Evolutionary conservation across 805 yeast genomes (phyloP), one percentile per base, ranked within the genome.

Genomic region (Barnettozyma salicaria): DNA sequence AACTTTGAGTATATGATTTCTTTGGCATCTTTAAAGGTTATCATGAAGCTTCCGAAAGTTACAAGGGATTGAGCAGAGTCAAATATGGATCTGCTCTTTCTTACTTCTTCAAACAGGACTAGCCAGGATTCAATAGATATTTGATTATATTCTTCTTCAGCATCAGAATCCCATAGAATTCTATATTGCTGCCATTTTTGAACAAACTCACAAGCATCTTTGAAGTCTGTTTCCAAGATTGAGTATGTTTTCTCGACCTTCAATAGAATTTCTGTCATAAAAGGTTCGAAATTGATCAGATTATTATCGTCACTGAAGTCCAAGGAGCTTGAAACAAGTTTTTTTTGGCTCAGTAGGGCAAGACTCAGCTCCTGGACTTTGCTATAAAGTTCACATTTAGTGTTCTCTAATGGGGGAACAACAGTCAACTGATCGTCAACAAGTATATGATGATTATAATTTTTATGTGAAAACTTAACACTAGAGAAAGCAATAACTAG

Each of bases 11-110:
- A 61, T 6, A 78, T 64, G 25, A 76, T 59, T 0, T 70, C 53
- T 41, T 77, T 82, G 2, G 79, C 80, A 12, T 68, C 69, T 7
- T 68, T 65, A 49, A 66, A 74, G 28, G 72, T 66, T 25, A 84
- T 54, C 0, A 41, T 32, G 10, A 66, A 39, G 12, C 68, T 36
- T 1, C 80, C 81, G 48, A 76, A 63, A 0, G 17, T 25, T 21
- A 56, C 55, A 2, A 41, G 44, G 0, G 68, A 56, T 7, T 67
- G 73, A 9, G 72, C 53, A 2, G 72, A 64, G 39, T 80, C 86
- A 50, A 82, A 72, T 0, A 68, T 55, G 0, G 55, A 39, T 32
- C 78, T 61, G 3, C 70, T 59, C 5, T 52, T 45, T 14, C 70
- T 58, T 10, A 79, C 55, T 7, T 72, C 72, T 1, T 58, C 52